phyloP scores from a whole-genome alignment of 805 yeast genomes.

The Candida ovalis region DNA sequence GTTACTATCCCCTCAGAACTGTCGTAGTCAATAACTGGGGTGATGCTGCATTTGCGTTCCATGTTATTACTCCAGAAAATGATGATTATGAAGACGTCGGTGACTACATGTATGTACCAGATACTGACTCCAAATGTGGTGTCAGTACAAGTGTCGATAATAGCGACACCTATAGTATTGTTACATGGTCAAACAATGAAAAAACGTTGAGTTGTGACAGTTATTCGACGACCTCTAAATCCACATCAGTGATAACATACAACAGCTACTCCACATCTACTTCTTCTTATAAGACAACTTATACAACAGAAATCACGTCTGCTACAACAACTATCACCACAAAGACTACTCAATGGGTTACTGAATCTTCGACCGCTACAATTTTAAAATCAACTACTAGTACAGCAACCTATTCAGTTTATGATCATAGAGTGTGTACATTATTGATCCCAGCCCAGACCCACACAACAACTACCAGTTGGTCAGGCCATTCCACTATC shows the following conservation, averaged over 20 bases:
- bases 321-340: too few relatives aligned
- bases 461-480: slow-evolving; percentile 1
- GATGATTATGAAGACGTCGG: slow-evolving; percentile 13
- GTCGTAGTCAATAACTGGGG: slow-evolving; percentile 20
- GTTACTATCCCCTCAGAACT: slow-evolving; percentile 31
- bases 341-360: too few relatives aligned
- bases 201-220: background rate
- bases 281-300: too few relatives aligned
- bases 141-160: background rate
- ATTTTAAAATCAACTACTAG: background rate
- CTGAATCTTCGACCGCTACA: too few relatives aligned
- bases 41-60: slow-evolving; percentile 14
- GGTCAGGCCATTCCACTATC: background rate
- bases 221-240: background rate
- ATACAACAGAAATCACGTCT: too few relatives aligned
- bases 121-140: slow-evolving; percentile 1
- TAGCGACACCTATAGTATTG: background rate
- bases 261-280: too few relatives aligned
- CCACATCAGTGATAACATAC: background rate
- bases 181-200: background rate
- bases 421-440: background rate
- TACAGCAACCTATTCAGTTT: background rate
- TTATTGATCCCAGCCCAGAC: background rate
- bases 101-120: slow-evolving; percentile 12
- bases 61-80: slow-evolving; percentile 21